phyloP scores from a whole-genome alignment of 2,329 filamentous ascomycete species.

The Metarhizium guizhouense region DNA sequence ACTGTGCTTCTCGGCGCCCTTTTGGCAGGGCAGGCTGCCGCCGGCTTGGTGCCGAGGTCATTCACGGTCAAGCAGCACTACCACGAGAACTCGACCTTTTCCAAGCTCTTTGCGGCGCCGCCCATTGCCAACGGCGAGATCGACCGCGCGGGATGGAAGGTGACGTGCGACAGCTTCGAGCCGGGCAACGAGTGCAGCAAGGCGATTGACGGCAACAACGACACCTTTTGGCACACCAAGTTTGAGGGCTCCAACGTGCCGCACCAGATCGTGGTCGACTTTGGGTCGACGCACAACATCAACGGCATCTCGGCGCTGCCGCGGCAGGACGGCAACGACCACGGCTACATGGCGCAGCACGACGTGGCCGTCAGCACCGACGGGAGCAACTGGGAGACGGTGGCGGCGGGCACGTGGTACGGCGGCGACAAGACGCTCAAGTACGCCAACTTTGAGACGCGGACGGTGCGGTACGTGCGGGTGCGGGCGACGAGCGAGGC shows the following conservation, averaged over 20 bases:
- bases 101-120: conserved; percentile 4
- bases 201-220: conserved; percentile 18
- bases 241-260: conserved; percentile 10
- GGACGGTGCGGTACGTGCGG: conserved; percentile 18
- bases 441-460: conserved; percentile 23
- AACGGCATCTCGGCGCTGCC: conserved; percentile 22
- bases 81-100: not conserved
- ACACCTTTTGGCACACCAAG: conserved; percentile 20
- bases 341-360: conserved; percentile 18
- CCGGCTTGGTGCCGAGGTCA: too few species aligned
- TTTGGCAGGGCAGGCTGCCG: not conserved
- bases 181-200: conserved; percentile 18
- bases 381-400: conserved; percentile 16
- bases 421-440: conserved; percentile 18
- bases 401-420: conserved; percentile 20
- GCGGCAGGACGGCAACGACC: conserved; percentile 15
- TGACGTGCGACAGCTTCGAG: conserved; percentile 18
- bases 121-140: conserved; percentile 6
- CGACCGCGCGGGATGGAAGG: conserved; percentile 14
- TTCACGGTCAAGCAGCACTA: not conserved
- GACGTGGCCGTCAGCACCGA: conserved; percentile 21
- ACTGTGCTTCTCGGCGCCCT: not conserved
- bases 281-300: conserved; percentile 15
- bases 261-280: conserved; percentile 22
- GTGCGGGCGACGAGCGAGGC: conserved; percentile 20